Conservation (phyloP, 1,284 basidiomycete species). For the Anthracocystis panici-leucophaei region DNA sequence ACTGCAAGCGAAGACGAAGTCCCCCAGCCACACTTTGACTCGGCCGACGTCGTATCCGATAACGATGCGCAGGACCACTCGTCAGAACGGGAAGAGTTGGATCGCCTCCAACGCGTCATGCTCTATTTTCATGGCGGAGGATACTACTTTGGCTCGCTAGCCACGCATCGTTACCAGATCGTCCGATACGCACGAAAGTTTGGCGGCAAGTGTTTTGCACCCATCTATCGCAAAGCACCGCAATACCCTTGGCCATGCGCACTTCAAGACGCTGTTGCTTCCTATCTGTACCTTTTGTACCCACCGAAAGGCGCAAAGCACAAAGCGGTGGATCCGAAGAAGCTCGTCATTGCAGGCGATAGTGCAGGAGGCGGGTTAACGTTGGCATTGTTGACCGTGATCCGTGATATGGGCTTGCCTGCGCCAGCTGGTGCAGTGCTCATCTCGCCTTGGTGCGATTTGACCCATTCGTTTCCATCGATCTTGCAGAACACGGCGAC, state of each 20-base stretch:
- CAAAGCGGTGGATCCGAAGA: constrained; percentile 81
- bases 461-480: constrained; percentile 94
- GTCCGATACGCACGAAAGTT: constrained; percentile 71
- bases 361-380: constrained; percentile 92
- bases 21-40: constrained; percentile 31
- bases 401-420: constrained; percentile 86
- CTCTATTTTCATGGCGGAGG: constrained; percentile 67
- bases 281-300: constrained; percentile 80
- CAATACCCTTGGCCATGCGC: constrained; percentile 88
- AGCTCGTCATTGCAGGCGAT: constrained; percentile 86
- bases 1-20: constrained; percentile 9
- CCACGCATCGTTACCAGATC: constrained; percentile 72
- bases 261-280: constrained; percentile 85
- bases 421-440: constrained; percentile 75
- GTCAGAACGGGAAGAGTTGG: constrained; percentile 55
- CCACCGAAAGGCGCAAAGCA: constrained; percentile 77
- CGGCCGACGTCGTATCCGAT: constrained; percentile 35
- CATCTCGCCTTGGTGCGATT: constrained; percentile 80
- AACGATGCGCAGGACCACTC: constrained; percentile 17
- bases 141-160: constrained; percentile 74
- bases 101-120: constrained; percentile 63
- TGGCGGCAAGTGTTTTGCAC: constrained; percentile 70
- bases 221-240: constrained; percentile 69
- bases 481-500: constrained; percentile 84
- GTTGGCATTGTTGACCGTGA: constrained; percentile 86